Base-by-base conservation (phyloP, 441 rosid genomes). In the Pelargonium fulgidum region DNA sequence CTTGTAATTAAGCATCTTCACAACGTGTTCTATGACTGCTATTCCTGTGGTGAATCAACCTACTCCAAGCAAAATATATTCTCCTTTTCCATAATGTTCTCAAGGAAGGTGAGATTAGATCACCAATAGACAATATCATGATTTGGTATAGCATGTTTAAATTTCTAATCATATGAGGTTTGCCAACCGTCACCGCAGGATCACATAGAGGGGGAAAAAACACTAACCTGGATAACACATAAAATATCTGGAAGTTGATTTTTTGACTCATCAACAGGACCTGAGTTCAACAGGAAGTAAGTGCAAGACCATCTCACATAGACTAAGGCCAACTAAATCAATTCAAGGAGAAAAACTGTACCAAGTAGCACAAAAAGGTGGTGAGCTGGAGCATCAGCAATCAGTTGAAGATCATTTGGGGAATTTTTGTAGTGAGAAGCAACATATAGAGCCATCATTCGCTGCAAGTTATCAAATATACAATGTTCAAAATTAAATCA, bases 381-480 rank as follows among this genome's bases (percentile, higher is more conserved):
- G 78, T 95, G 98, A 64, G 99, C 98, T 19, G 97, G 99, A 77
- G 98, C 99, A 88, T 95, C 99, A 68, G 99, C 95, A 90, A 92
- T 82, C 44, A 92, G 78, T 77, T 92, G 99, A 68, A 95, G 86
- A 84, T 95, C 99, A 81, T 95, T 95, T 9, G 99, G 98, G 70
- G 99, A 95, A 77, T 95, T 95, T 81, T 90, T 92, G 80, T 95
- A 92, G 83, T 95, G 99, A 77, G 99, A 95, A 68, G 99, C 83
- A 70, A 95, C 99, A 72, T 87, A 92, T 36, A 95, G 85, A 44
- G 98, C 95, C 98, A 95, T 90, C 97, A 89, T 90, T 72, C 99
- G 87, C 99, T 95, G 95, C 76, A 83, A 71, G 72, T 47, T 70
- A 42, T 47, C 69, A 48, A 71, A 74, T 61, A 69, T 26, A 75